Evolutionary conservation across 2,329 filamentous ascomycete genomes (phyloP), one percentile per base, ranked within the genome.

Genomic region (Trichoderma sp.): DNA sequence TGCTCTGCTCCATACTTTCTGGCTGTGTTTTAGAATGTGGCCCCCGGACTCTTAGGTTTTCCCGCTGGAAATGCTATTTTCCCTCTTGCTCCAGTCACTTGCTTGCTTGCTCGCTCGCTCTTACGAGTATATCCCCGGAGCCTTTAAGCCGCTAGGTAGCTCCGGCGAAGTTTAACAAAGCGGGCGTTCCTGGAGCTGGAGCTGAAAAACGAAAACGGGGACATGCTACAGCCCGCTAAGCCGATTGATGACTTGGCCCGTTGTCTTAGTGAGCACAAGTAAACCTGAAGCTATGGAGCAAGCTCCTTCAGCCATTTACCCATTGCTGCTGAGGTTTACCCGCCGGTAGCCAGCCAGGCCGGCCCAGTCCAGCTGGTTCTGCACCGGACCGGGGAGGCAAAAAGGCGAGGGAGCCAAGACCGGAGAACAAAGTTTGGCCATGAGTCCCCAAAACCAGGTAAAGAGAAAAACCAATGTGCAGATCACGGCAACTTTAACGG

Each of bases 141-240:
- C 71, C 38, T 74, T 60, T 74, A 16, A 29, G 50, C 71, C 71
- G 71, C 71, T 68, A 63, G 35, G 56, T 16, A 64, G 56, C 56
- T 67, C 56, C 38, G 56, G 60, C 59, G 38, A 75, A 75, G 73
- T 75, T 53, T 75, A 75, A 63, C 53, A 27, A 41, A 60, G n/a
- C 72, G 53, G 62, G 63, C 63, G 63, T 68, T 74, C 72, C 64
- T 67, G 53, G 38, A 50, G 63, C 63, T 74, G 71, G 64, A 74
- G 60, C 67, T 62, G 67, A 71, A 63, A 24, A 45, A 41, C 67
- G 67, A 45, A 71, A 60, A 38, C 33, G 56, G 68, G 29, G 56
- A 29, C 27, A 31, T 31, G 68, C 38, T 31, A 66, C 27, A 21
- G 21, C 24, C 65, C 18, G 12, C 41, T 27, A 16, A n/a, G 65